Evolutionary conservation across 2,329 filamentous ascomycete genomes (phyloP), one percentile per base, ranked within the genome.

Genomic region (Cylindrodendrum hubeiense): DNA sequence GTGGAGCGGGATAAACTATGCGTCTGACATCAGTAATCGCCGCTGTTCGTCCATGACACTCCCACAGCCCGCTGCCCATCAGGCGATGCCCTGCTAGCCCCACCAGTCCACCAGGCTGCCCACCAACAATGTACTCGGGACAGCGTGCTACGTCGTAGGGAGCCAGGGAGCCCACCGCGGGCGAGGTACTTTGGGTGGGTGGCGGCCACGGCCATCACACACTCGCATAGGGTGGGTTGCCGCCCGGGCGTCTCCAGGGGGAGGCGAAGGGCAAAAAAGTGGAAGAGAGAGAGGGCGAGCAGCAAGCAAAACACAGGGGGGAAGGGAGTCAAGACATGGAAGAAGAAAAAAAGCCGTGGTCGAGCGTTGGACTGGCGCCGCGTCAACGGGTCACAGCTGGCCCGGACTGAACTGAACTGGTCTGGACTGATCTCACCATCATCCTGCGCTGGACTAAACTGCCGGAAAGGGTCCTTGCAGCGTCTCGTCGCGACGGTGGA

Each of bases 251-350:
- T 59, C 34, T 58, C 64, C 53, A 63, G 60, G 50, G 51, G 24
- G 55, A 67, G 44, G 60, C 24, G 54, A 63, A 44, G 30, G 52
- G 50, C 26, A 49, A 39, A 19, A 62, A 15, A 41, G 34, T 39
- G 15, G 37, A n/a, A 44, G 9, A 58, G 12, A 39, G 34, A 24
- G 30, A 33, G 41, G 26, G 43, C 13, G 21, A 10, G 51, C n/a
- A 22, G 33, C 3, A 26, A 22, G 4, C 3, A 34, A n/a, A 24
- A 21, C 9, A 17, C n/a, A n/a, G n/a, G n/a, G 8, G 54, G 43
- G 52, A 37, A 54, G 10, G 50, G 21, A 34, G 9, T 12, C 21
- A 22, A 55, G 49, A 21, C 57, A 58, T n/a, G 62, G 13, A 30
- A 9, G 5, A 30, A 30, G 28, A 30, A 30, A 30, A 30, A 8